Conservation (phyloP, 345 rosid species). For the Trapa bicornis region DNA sequence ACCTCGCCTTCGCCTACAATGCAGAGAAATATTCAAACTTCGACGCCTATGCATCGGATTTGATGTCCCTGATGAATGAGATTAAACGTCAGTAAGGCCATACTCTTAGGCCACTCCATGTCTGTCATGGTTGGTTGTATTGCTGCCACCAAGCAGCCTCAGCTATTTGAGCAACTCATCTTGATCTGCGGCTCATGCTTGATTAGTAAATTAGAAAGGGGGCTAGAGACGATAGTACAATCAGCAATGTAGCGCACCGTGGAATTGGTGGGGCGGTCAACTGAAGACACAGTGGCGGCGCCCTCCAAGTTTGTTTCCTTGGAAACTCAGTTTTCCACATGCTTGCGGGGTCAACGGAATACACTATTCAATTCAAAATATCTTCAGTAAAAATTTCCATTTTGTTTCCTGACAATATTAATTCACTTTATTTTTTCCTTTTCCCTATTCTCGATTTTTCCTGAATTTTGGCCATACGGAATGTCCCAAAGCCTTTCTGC, state of each 20-base stretch:
- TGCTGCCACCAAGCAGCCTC: slow-evolving; percentile 72
- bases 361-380: not conserved
- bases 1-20: slow-evolving; percentile 82
- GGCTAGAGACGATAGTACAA: too few species aligned
- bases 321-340: too few species aligned
- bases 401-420: too few species aligned
- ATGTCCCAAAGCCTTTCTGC: too few species aligned
- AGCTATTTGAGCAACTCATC: slow-evolving; percentile 66
- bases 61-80: slow-evolving; percentile 59
- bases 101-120: slow-evolving; percentile 74
- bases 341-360: not conserved
- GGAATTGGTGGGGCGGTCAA: not conserved
- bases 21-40: slow-evolving; percentile 52
- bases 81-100: slow-evolving; percentile 44
- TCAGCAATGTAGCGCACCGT: too few species aligned
- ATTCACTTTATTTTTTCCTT: too few species aligned
- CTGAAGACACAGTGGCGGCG: not conserved
- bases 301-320: not conserved
- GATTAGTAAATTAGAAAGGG: too few species aligned
- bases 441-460: too few species aligned
- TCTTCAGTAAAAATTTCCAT: too few species aligned
- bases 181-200: slow-evolving; percentile 52
- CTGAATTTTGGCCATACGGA: too few species aligned
- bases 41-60: slow-evolving; percentile 66
- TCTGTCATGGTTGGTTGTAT: slow-evolving; percentile 82